A percentile compares a stretch with the other conserved stretches of the same genome.
Conservation (phyloP, 202 grass and related monocot genomes). For the Panicum hallii region DNA sequence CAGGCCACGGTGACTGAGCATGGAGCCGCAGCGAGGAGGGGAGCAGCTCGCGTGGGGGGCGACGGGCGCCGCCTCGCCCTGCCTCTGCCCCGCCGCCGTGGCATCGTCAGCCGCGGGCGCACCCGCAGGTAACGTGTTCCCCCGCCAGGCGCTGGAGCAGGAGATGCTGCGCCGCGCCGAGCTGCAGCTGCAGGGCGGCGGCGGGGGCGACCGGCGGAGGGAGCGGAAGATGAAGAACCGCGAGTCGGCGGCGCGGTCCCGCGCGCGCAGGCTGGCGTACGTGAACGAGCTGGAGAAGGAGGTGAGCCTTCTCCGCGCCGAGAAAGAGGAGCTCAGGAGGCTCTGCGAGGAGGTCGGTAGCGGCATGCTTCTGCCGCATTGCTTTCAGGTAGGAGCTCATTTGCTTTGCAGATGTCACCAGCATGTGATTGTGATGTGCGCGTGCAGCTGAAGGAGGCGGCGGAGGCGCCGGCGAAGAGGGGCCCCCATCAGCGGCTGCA, state of each 20-base stretch:
- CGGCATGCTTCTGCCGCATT: too few species aligned
- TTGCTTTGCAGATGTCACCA: too few species aligned
- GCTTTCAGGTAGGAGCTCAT: neutral
- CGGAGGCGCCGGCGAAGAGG: neutral
- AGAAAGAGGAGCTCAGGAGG: constrained; percentile 44
- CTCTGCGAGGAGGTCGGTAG: constrained; percentile 44
- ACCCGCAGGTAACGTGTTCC: neutral
- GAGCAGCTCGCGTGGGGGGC: neutral
- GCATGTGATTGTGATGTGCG: too few species aligned
- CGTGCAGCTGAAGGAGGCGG: constrained; percentile 13
- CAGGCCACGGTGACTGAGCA: neutral
- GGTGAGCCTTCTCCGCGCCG: constrained; percentile 42
- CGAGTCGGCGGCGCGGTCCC: constrained; percentile 66
- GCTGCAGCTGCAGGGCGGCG: constrained; percentile 2
- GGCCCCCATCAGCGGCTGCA: neutral
- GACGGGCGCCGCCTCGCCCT: neutral
- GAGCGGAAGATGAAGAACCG: constrained; percentile 74
- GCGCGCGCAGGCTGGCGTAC: constrained; percentile 59
- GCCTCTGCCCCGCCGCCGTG: neutral
- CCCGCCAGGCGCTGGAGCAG: constrained; percentile 50
- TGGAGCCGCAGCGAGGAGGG: neutral
- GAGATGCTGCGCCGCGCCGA: constrained; percentile 39
- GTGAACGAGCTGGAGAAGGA: constrained; percentile 59
- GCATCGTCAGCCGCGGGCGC: too few species aligned
- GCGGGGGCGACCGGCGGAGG: constrained; percentile 41